phyloP scores from a whole-genome alignment of 2,329 filamentous ascomycete species.

The Colletotrichum sp. region DNA sequence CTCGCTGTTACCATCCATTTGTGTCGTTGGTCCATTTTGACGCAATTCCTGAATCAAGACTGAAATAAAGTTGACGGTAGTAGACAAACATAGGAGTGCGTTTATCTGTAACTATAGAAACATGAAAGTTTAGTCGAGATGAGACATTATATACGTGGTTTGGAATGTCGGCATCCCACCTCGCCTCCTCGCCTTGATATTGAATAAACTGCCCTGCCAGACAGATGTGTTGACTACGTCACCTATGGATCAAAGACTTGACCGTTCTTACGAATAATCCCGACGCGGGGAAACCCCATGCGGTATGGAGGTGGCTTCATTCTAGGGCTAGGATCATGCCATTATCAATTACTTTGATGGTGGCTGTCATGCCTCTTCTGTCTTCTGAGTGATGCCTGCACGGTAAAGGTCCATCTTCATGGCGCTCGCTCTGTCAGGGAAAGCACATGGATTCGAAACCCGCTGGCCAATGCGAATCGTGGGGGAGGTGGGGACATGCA shows the following conservation, averaged over 20 bases:
- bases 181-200: background rate
- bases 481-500: background rate
- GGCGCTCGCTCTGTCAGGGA: background rate
- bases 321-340: background rate
- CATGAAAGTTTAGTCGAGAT: background rate
- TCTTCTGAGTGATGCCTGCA: background rate
- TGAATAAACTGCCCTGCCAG: background rate
- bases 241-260: background rate
- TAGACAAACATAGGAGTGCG: background rate
- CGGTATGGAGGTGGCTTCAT: background rate
- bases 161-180: background rate
- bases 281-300: background rate
- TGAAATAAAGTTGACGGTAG: background rate
- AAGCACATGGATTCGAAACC: background rate
- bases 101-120: background rate
- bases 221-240: background rate
- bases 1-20: background rate
- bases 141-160: background rate
- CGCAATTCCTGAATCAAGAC: background rate
- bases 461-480: background rate
- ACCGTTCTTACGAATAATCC: background rate
- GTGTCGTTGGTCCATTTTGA: background rate
- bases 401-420: fast-evolving
- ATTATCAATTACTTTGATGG: background rate
- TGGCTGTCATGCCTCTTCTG: background rate